phyloP scores from a whole-genome alignment of 2,329 filamentous ascomycete species.

The Volutella citrinella region DNA sequence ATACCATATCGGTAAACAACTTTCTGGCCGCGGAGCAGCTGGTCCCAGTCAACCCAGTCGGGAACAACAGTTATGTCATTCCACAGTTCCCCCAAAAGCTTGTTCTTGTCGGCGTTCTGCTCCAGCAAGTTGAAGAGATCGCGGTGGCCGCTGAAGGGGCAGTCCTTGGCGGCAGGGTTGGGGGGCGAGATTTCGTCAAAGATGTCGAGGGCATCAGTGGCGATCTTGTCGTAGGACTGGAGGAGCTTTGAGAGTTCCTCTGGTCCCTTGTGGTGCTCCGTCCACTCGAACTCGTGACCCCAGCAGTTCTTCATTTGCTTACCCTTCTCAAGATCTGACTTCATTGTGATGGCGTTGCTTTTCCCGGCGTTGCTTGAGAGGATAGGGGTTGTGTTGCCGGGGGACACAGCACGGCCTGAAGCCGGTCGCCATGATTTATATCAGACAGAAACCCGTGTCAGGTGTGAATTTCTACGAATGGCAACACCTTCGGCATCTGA shows the following conservation, averaged over 20 bases:
- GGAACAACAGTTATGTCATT: conserved; percentile 63
- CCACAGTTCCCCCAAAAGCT: conserved; percentile 59
- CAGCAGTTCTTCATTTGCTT: too few species aligned
- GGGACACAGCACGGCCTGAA: too few species aligned
- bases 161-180: conserved; percentile 25
- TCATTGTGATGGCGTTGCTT: background rate
- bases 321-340: too few species aligned
- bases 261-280: conserved; percentile 57
- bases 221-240: conserved; percentile 66
- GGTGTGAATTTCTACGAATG: too few species aligned
- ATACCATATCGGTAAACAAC: conserved; percentile 76
- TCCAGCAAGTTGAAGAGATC: conserved; percentile 64
- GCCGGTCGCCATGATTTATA: too few species aligned
- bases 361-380: too few species aligned
- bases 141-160: conserved; percentile 32
- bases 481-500: too few species aligned
- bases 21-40: conserved; percentile 70
- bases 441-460: too few species aligned
- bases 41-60: conserved; percentile 74
- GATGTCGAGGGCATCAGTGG: conserved; percentile 61
- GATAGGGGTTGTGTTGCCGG: too few species aligned
- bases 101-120: conserved; percentile 55
- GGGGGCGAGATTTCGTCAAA: conserved; percentile 57
- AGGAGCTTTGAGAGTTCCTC: conserved; percentile 60
- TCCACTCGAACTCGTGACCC: conserved; percentile 65